Evolutionary conservation across 768 basidiomycete species (phyloP), one percentile per base, ranked within the genome.

Genomic region (Sporobolomyces roseus): DNA sequence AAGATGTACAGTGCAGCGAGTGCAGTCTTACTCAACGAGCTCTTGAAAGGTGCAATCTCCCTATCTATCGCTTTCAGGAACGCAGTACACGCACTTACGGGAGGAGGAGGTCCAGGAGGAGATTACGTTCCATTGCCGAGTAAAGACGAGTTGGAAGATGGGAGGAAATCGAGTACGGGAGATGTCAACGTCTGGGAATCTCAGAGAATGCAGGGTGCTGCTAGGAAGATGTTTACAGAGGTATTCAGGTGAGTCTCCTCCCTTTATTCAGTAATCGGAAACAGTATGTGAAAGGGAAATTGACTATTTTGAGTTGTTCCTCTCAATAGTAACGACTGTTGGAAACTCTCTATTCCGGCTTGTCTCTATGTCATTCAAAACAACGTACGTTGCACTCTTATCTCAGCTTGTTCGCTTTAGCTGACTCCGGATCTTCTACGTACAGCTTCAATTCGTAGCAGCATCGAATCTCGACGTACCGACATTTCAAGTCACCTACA

Each of bases 401-500:
- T n/a, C n/a, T n/a, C n/a, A n/a, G n/a, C n/a, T n/a, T n/a, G n/a
- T n/a, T n/a, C n/a, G n/a, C n/a, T n/a, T n/a, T n/a, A n/a, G n/a
- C n/a, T n/a, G n/a, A n/a, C n/a, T n/a, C n/a, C n/a, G n/a, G n/a
- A n/a, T n/a, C n/a, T n/a, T n/a, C n/a, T n/a, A n/a, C n/a, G n/a
- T n/a, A n/a, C 91, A 97, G 82, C 82, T 98, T 38, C 93, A 96
- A 79, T 97, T 91, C 79, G 87, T 93, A 61, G 93, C 93, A 38
- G 91, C 90, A 8, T 88, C 89, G 49, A 97, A 98, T 79, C 82
- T 98, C 68, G 88, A 92, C 73, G 92, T 90, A 21, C 93, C 93
- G 27, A 96, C 93, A 21, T 98, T 98, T 80, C 93, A 96, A 79
- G 94, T 92, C 50, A 93, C 96, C 75, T 98, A 91, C 82, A 94